phyloP scores from a whole-genome alignment of 345 rosid genomes.

The Populus euphratica region DNA sequence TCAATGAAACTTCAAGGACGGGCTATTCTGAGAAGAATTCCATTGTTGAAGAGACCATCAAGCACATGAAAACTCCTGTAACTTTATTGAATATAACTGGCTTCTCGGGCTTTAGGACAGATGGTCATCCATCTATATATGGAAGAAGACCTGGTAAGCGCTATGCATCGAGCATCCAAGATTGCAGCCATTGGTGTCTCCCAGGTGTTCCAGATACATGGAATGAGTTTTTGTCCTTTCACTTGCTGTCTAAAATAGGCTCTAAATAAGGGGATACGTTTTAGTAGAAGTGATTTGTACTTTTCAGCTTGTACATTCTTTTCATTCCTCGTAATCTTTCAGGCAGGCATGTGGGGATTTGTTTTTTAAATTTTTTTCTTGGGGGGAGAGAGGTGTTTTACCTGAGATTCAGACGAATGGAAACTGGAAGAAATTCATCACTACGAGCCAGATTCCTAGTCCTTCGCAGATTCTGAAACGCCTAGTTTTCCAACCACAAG shows the following conservation, averaged over 20 bases:
- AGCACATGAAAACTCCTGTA: constrained; percentile 68
- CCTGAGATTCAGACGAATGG: background rate
- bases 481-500: background rate
- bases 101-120: constrained; percentile 59
- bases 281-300: background rate
- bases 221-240: constrained; percentile 71
- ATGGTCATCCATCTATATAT: constrained; percentile 69
- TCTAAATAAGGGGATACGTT: constrained; percentile 16
- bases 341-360: background rate
- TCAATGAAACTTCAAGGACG: constrained; percentile 34
- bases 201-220: constrained; percentile 91
- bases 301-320: constrained; percentile 10
- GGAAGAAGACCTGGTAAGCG: constrained; percentile 48
- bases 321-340: constrained; percentile 5
- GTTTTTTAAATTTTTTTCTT: background rate
- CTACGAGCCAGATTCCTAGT: background rate
- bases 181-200: constrained; percentile 99
- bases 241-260: constrained; percentile 37
- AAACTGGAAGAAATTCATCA: background rate
- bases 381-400: too few species aligned
- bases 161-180: constrained; percentile 44
- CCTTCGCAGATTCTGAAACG: too few species aligned
- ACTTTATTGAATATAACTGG: constrained; percentile 57
- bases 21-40: constrained; percentile 42
- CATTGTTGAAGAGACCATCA: constrained; percentile 50